These are phyloP conservation scores for Articulospora tetracladia DNA, from an alignment of 495 filamentous ascomycete species.

Conservation along the genomic window DNA sequence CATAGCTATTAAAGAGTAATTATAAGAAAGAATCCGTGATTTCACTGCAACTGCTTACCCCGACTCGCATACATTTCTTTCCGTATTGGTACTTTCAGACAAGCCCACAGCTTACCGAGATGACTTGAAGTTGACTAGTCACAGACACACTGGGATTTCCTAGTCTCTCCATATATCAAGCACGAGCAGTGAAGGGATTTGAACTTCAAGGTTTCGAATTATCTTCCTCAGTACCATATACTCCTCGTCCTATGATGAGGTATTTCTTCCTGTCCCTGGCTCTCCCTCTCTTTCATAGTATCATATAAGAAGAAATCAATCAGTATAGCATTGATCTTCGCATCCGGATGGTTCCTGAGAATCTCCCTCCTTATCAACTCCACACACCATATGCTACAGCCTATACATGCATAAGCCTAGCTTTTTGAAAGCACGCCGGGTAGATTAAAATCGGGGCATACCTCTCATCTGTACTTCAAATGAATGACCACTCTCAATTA, in stretches of 20 bases:
- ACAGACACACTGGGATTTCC: too few species aligned
- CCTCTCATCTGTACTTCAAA: conserved; percentile 90
- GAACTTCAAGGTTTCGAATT: neutral
- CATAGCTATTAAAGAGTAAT: too few species aligned
- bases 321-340: conserved; percentile 77
- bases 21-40: too few species aligned
- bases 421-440: neutral
- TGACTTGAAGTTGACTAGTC: too few species aligned
- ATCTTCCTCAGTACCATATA: conserved; percentile 77
- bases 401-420: conserved; percentile 24
- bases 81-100: too few species aligned
- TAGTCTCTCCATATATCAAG: neutral
- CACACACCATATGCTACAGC: conserved; percentile 89
- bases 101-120: too few species aligned
- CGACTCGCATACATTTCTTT: too few species aligned
- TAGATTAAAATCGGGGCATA: conserved; percentile 24
- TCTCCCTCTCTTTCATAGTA: conserved; percentile 79
- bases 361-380: conserved; percentile 90
- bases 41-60: too few species aligned
- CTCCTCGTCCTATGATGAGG: conserved; percentile 93
- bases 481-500: conserved; percentile 64
- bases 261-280: conserved; percentile 53
- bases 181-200: too few species aligned
- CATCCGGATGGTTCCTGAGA: conserved; percentile 61
- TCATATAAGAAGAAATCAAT: conserved; percentile 98